Evolutionary conservation across 164 flowering plant species (phyloP).

Genomic region (Macadamia integrifolia): DNA sequence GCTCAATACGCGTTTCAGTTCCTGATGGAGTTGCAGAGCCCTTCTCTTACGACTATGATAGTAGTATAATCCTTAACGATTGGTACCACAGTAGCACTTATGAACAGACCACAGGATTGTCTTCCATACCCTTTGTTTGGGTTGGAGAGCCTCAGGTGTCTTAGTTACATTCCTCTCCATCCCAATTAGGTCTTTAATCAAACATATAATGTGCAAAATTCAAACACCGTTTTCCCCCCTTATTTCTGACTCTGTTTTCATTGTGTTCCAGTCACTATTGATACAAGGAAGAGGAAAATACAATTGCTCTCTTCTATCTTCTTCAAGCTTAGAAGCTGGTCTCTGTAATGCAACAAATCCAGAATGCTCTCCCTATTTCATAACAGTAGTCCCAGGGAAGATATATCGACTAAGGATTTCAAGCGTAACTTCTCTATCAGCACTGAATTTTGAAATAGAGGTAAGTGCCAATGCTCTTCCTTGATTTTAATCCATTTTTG

Average conservation of each 20-base stretch:
- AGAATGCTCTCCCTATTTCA: conserved; percentile 50
- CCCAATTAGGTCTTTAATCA: not conserved
- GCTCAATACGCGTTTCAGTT: conserved; percentile 54
- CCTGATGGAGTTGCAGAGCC: conserved; percentile 63
- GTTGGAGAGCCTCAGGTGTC: conserved; percentile 83
- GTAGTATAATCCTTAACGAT: conserved; percentile 64
- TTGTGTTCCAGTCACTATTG: conserved; percentile 62
- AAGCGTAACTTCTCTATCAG: conserved; percentile 70
- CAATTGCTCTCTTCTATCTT: conserved; percentile 40
- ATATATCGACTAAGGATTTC: conserved; percentile 64
- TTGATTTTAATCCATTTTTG: not conserved
- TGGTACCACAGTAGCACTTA: conserved; percentile 77
- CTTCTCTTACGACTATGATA: conserved; percentile 64
- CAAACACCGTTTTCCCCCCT: conserved; percentile 18
- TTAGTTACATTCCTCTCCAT: not conserved
- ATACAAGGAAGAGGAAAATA: conserved; percentile 79
- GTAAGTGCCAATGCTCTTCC: conserved; percentile 19
- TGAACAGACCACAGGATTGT: conserved; percentile 63
- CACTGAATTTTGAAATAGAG: conserved; percentile 76
- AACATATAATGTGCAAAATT: not conserved
- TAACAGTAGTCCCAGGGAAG: conserved; percentile 72
- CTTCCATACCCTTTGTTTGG: conserved; percentile 73
- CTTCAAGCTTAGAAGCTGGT: conserved; percentile 16
- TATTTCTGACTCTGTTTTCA: not conserved
- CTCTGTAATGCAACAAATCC: conserved; percentile 54